These are phyloP conservation scores for Scalesia atractyloides DNA, from an alignment of 129 eudicot species.

Conservation along the genomic window DNA sequence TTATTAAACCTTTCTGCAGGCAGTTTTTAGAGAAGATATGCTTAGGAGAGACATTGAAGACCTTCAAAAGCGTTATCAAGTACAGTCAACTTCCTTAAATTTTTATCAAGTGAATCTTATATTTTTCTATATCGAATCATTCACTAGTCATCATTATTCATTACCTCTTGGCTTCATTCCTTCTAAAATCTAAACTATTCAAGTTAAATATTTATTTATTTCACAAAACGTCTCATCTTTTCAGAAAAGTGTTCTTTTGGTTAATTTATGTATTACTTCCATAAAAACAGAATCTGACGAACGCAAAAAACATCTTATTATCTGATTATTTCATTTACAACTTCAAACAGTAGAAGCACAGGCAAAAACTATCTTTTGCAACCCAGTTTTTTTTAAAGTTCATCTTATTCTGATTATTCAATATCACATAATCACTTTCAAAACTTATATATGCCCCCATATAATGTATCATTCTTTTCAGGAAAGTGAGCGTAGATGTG, in stretches of 20 bases:
- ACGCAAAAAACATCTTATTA: background rate
- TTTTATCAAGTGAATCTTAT: conserved; percentile 13
- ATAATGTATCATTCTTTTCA: conserved; percentile 28
- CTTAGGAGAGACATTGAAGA: conserved; percentile 88
- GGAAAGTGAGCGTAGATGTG: conserved; percentile 97
- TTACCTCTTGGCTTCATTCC: conserved; percentile 15
- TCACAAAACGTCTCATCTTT: background rate
- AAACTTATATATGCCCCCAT: background rate
- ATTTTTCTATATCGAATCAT: conserved; percentile 1
- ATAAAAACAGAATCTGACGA: background rate
- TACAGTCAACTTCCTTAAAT: conserved; percentile 29
- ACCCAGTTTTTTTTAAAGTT: background rate
- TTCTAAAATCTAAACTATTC: too few relatives aligned
- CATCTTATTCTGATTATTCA: background rate
- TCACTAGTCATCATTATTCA: conserved; percentile 13
- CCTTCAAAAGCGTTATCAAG: conserved; percentile 95
- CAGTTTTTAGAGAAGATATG: conserved; percentile 80
- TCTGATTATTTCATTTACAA: background rate
- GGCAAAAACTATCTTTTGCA: background rate
- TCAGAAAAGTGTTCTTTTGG: background rate
- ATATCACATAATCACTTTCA: background rate
- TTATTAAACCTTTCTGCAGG: conserved; percentile 50
- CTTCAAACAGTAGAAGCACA: background rate
- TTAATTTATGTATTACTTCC: background rate
- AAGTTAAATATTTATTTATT: background rate